phyloP scores from a whole-genome alignment of 176 grass and related monocot species.

The Zoysia pacifica region DNA sequence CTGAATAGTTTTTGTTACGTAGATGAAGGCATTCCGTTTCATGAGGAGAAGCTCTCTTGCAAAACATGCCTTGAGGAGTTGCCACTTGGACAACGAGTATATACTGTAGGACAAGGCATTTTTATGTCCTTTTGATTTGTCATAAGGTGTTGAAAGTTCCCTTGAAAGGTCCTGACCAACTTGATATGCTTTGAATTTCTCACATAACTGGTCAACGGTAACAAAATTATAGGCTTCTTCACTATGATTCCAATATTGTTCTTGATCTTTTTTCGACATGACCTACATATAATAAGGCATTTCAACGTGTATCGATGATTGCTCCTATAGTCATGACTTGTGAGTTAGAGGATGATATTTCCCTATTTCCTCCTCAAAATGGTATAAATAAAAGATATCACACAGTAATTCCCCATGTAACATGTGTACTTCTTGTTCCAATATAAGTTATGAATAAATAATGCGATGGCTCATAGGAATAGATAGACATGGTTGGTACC shows the following conservation, averaged over 20 bases:
- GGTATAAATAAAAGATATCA: too few species aligned
- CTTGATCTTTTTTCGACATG: constrained; percentile 76
- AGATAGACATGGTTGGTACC: neutral
- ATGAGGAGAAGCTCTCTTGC: constrained; percentile 75
- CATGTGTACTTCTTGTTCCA: neutral
- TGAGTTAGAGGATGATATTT: too few species aligned
- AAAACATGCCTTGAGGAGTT: constrained; percentile 70
- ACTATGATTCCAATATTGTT: constrained; percentile 59
- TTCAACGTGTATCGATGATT: too few species aligned
- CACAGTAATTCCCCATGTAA: neutral
- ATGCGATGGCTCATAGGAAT: neutral
- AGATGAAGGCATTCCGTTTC: constrained; percentile 67
- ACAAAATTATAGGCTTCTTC: constrained; percentile 61
- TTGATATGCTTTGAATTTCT: constrained; percentile 56
- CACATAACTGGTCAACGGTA: constrained; percentile 55
- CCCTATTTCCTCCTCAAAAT: too few species aligned
- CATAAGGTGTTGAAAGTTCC: constrained; percentile 52
- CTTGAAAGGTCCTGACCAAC: constrained; percentile 43
- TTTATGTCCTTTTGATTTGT: constrained; percentile 47
- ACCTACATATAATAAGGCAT: constrained; percentile 44
- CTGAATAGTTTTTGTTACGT: constrained; percentile 62
- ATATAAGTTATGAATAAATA: neutral
- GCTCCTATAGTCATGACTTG: too few species aligned
- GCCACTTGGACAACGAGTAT: constrained; percentile 67
- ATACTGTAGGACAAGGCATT: constrained; percentile 59